These are phyloP conservation scores for Coemansia sp. DNA, from an alignment of 192 early-diverging fungal species.

Conservation along the genomic window DNA sequence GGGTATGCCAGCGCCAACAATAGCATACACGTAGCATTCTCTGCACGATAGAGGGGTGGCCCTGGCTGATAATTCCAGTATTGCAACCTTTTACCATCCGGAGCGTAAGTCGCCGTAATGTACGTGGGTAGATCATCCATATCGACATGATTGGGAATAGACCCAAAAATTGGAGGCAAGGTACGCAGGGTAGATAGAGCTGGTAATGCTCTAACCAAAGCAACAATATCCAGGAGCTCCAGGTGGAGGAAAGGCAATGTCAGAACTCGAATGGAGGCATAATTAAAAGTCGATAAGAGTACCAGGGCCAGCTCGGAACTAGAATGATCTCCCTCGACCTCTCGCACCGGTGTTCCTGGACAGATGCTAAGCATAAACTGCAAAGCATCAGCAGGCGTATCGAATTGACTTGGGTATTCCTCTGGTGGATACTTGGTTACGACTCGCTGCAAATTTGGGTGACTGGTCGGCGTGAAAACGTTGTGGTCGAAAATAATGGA, in stretches of 20 bases:
- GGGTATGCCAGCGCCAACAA: background rate
- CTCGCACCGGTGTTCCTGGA: background rate
- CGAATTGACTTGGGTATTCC: background rate
- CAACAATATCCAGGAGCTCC: background rate
- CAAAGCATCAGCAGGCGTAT: background rate
- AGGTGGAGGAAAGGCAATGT: background rate
- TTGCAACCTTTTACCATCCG: background rate
- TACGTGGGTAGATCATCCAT: background rate
- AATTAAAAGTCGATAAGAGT: background rate
- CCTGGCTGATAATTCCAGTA: too few species aligned
- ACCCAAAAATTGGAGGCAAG: background rate
- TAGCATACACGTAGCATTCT: background rate
- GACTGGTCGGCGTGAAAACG: background rate
- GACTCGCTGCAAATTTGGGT: background rate
- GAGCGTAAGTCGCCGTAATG: background rate
- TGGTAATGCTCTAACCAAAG: background rate
- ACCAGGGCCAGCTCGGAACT: background rate
- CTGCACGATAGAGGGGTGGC: too few species aligned
- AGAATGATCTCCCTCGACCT: background rate
- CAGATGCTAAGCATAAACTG: slow-evolving; percentile 2
- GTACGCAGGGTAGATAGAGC: background rate
- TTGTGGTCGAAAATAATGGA: background rate
- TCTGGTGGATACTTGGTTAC: background rate
- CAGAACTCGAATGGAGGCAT: background rate
- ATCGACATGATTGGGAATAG: background rate